These are phyloP conservation scores for Scheffersomyces illinoinensis DNA, from an alignment of 1,139 yeast genomes.

Conservation along the genomic window DNA sequence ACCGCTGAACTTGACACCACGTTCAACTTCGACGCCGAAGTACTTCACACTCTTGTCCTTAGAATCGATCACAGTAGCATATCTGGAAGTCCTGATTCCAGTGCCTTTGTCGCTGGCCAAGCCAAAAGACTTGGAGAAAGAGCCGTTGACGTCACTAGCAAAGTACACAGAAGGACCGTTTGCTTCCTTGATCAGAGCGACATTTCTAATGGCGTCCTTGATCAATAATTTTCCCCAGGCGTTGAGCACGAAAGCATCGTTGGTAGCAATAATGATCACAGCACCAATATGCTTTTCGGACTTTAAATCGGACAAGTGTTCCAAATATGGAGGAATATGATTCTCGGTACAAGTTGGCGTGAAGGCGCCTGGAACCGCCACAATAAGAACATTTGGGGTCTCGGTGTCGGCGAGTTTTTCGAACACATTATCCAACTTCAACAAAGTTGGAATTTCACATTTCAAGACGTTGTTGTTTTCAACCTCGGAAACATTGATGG, in stretches of 20 bases:
- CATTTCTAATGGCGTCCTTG: slow-evolving; percentile 11
- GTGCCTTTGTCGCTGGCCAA: slow-evolving; percentile 43
- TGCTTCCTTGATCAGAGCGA: slow-evolving; percentile 5
- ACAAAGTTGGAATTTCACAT: slow-evolving; percentile 23
- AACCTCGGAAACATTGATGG: slow-evolving; percentile 21
- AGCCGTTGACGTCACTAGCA: slow-evolving; percentile 28
- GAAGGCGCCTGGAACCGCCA: slow-evolving; percentile 33
- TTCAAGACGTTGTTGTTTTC: slow-evolving; percentile 20
- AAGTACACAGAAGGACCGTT: slow-evolving; percentile 23
- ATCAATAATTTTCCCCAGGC: slow-evolving; percentile 35
- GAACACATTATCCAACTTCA: slow-evolving; percentile 23
- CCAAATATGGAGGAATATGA: slow-evolving; percentile 30
- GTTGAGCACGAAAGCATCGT: slow-evolving; percentile 30
- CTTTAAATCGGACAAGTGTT: slow-evolving; percentile 20
- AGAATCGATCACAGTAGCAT: slow-evolving; percentile 63
- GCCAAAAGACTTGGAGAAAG: slow-evolving; percentile 19
- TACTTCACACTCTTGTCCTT: slow-evolving; percentile 16
- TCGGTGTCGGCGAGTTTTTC: slow-evolving; percentile 14
- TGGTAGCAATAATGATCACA: slow-evolving; percentile 25
- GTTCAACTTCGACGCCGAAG: slow-evolving; percentile 29
- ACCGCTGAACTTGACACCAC: slow-evolving; percentile 27
- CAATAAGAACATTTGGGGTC: slow-evolving; percentile 20
- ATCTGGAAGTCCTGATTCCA: slow-evolving; percentile 70
- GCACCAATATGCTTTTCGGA: slow-evolving; percentile 20
- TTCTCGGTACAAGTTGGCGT: slow-evolving; percentile 33